phyloP scores from a whole-genome alignment of 75 land plant species.

The Sequoia sempervirens region DNA sequence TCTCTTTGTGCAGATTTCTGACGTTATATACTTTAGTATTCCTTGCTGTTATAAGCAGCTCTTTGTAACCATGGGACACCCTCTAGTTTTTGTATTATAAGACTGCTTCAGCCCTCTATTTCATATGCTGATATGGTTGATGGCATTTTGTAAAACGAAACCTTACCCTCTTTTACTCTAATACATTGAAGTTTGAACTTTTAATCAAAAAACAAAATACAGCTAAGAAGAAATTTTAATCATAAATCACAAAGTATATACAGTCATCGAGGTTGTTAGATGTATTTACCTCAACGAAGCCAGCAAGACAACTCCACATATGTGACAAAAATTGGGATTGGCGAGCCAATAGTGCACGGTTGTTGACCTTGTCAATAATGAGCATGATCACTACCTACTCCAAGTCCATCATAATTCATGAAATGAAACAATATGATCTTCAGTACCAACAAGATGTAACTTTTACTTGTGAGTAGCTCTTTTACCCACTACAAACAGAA shows the following conservation, averaged over 20 bases:
- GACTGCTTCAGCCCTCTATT: too few species aligned
- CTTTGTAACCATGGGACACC: too few species aligned
- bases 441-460: not conserved
- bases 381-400: constrained; percentile 46
- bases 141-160: too few species aligned
- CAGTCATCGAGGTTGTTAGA: not conserved
- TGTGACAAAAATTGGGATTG: constrained; percentile 38
- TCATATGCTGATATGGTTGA: too few species aligned
- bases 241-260: not conserved
- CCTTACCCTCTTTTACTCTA: too few species aligned
- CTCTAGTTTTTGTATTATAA: too few species aligned
- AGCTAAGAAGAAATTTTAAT: not conserved
- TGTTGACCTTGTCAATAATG: constrained; percentile 40
- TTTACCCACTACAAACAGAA: not conserved
- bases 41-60: too few species aligned
- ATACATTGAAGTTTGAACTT: too few species aligned
- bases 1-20: too few species aligned
- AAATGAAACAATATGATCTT: not conserved
- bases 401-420: not conserved
- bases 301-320: constrained; percentile 50
- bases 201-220: too few species aligned
- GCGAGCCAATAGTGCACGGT: constrained; percentile 37
- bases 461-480: not conserved
- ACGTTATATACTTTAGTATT: too few species aligned
- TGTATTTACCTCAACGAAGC: constrained; percentile 33